Evolutionary conservation across 2,329 filamentous ascomycete genomes (phyloP), one percentile per base, ranked within the genome.

Genomic region (Thelonectria rubi): DNA sequence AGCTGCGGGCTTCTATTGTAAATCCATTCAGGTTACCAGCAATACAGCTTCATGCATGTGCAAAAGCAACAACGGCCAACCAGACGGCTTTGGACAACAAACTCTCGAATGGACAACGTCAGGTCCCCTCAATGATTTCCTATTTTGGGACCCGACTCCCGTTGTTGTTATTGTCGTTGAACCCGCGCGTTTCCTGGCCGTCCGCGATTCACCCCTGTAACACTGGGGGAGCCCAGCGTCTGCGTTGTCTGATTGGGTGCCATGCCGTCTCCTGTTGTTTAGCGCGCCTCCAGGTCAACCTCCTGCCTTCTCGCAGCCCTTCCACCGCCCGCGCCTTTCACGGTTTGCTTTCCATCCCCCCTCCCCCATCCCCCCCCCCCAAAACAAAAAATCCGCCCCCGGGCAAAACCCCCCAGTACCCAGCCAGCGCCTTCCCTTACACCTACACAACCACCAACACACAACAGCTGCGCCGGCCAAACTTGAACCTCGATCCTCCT

Each of bases 151-250:
- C 14, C 51, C 32, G 26, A 40, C 20, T 53, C 50, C 32, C 52
- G 47, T 71, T 71, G 69, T 71, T 71, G 62, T 72, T 72, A 62
- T 72, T 72, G 69, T 42, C 46, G 50, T 46, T 37, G 58, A 56
- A 34, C 65, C 66, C 63, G 66, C 68, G 69, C 69, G 69, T 71
- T 71, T 72, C 68, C 69, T 71, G 68, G 68, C 58, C 68, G 69
- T 68, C 69, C 65, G 60, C 64, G 69, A 61, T 62, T 61, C 15
- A 47, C 62, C 65, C 65, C 63, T 67, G 63, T 56, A 60, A 63
- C 68, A 65, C 60, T 54, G 60, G 60, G n/a, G 55, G 49, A 32
- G 55, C 51, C 56, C 21, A 51, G 30, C 50, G 46, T 61, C 43
- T 60, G 56, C 48, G 56, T 10, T 14, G 10, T 11, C 12, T 72